Base-by-base conservation (phyloP, 164 flowering plant species). In the Annona cherimola region DNA sequence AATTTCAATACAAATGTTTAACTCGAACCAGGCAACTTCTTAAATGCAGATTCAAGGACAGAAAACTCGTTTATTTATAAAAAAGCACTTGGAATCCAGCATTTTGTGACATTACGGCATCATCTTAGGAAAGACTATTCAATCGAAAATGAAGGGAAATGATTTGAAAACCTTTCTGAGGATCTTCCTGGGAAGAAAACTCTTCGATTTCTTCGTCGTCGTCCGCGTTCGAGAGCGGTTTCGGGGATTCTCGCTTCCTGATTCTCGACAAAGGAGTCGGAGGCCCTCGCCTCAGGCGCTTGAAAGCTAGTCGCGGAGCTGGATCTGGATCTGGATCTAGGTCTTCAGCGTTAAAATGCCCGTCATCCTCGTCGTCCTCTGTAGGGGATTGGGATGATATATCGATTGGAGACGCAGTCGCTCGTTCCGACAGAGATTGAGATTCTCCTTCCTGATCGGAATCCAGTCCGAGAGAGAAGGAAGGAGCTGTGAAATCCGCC, bases 381-480 rank as follows among this genome's bases (percentile, higher is more conserved):
- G 8, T 50, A 16, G 63, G 60, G 45, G 63, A 71, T 18, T 70
- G 76, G 57, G 69, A 69, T 71, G 71, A 61, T n/a, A 61, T 61
- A 71, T 44, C 61, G 70, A 61, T 61, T 11, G 76, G 40, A 35
- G 76, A 4, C 20, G 75, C 69, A 12, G 75, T 67, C 75, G 78
- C 68, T 64, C 39, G 68, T 43, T 54, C 20, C 67, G 5, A 20
- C 18, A 43, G 20, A 18, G 68, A 39, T 42, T 67, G 69, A 69
- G 82, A 81, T 61, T 85, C 81, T 45, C 80, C 60, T 20, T 88
- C 87, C 70, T 76, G 69, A 66, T 83, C 90, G 26, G 88, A 72
- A 73, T 93, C 98, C 68, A 93, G 72, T 6, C 98, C 97, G 45
- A 93, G 84, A 60, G 97, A 93, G 79, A 93, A 93, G 1, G 96